A percentile compares a stretch with the other conserved stretches of the same genome.
Evolutionary conservation across 2,329 filamentous ascomycete species (phyloP).

Genomic region (Aspergillus terreus): DNA sequence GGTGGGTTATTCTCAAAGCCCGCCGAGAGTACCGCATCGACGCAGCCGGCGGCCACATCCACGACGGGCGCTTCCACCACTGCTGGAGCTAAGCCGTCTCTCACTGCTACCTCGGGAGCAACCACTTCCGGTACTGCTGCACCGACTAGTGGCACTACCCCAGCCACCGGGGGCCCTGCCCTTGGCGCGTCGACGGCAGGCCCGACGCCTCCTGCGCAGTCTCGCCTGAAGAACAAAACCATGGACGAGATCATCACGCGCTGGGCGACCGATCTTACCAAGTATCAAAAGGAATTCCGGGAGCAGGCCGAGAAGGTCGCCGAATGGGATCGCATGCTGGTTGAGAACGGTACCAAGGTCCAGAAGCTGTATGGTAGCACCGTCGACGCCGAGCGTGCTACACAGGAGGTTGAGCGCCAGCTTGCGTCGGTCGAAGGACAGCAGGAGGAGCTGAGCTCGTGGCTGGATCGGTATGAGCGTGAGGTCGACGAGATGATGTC

Average conservation of each 20-base stretch:
- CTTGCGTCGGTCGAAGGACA: slow-evolving; percentile 84
- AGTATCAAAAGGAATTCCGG: slow-evolving; percentile 96
- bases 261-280: slow-evolving; percentile 91
- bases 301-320: slow-evolving; percentile 83
- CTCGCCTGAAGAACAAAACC: slow-evolving; percentile 93
- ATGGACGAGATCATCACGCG: slow-evolving; percentile 98
- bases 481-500: slow-evolving; percentile 87
- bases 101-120: slow-evolving; percentile 28
- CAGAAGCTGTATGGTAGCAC: slow-evolving; percentile 88
- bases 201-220: slow-evolving; percentile 73
- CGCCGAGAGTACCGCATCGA: slow-evolving; percentile 20
- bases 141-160: slow-evolving; percentile 23
- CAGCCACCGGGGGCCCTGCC: slow-evolving; percentile 25
- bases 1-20: slow-evolving; percentile 25
- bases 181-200: slow-evolving; percentile 74
- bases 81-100: slow-evolving; percentile 19
- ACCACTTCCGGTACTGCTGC: slow-evolving; percentile 20
- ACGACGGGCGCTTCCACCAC: slow-evolving; percentile 20
- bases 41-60: slow-evolving; percentile 17
- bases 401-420: slow-evolving; percentile 89
- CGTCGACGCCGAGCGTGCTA: slow-evolving; percentile 89
- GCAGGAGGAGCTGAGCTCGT: slow-evolving; percentile 83
- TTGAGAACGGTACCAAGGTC: slow-evolving; percentile 93
- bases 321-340: slow-evolving; percentile 84
- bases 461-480: slow-evolving; percentile 85